phyloP scores from a whole-genome alignment of 1,284 basidiomycete genomes.

The Pholiota adiposa region DNA sequence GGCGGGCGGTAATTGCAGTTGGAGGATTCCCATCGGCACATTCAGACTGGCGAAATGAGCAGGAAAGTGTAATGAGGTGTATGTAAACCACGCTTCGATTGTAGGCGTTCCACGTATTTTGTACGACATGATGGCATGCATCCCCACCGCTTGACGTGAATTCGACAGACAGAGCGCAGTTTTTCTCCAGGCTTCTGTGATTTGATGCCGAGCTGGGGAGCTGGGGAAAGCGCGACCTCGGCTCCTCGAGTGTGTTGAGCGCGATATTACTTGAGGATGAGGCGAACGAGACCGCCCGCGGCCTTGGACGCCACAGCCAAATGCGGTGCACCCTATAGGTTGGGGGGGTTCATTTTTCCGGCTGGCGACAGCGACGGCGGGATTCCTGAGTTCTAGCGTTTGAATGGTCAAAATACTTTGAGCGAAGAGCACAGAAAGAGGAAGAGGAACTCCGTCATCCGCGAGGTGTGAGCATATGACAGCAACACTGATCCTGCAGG shows the following conservation, averaged over 20 bases:
- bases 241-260: not conserved
- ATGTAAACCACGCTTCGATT: not conserved
- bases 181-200: not conserved
- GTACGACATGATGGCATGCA: not conserved
- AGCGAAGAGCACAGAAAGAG: not conserved
- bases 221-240: not conserved
- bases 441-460: not conserved
- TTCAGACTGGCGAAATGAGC: not conserved
- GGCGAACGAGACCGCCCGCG: not conserved
- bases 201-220: not conserved
- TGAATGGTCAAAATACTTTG: not conserved
- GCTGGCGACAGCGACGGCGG: not conserved
- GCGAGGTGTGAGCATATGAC: not conserved
- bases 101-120: not conserved
- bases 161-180: not conserved
- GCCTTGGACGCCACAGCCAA: not conserved
- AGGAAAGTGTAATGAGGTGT: not conserved
- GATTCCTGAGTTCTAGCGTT: not conserved
- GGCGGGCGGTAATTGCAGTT: not conserved
- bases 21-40: not conserved
- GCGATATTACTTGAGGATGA: not conserved
- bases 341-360: not conserved
- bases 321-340: not conserved
- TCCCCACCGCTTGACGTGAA: not conserved
- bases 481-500: not conserved